These are phyloP conservation scores for Leccinum ambiguum DNA, from an alignment of 1,284 basidiomycete genomes.

Conservation along the genomic window DNA sequence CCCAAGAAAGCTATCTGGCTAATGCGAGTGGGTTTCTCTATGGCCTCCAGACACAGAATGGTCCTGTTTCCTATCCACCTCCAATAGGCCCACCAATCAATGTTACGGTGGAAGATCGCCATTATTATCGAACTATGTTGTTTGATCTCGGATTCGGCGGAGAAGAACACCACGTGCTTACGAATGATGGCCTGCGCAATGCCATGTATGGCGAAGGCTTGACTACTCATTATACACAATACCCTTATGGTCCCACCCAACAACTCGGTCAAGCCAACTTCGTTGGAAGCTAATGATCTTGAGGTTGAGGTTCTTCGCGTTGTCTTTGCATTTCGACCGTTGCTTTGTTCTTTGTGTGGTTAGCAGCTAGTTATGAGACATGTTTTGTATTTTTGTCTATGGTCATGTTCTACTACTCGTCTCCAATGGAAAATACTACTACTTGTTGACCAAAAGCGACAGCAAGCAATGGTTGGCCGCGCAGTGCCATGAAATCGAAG, in stretches of 20 bases:
- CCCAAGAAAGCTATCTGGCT: slow-evolving; percentile 23
- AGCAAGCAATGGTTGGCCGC: slow-evolving; percentile 60
- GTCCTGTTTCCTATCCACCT: slow-evolving; percentile 19
- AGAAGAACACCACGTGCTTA: slow-evolving; percentile 34
- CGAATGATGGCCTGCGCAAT: slow-evolving; percentile 28
- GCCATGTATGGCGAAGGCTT: slow-evolving; percentile 27
- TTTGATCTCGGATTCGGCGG: slow-evolving; percentile 63
- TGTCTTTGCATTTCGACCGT: slow-evolving; percentile 3
- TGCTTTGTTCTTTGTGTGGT: slow-evolving; percentile 12
- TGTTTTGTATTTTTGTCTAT: slow-evolving; percentile 22
- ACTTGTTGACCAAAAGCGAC: slow-evolving; percentile 62
- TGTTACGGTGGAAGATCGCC: slow-evolving; percentile 48
- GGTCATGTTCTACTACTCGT: slow-evolving; percentile 33
- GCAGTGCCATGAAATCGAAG: slow-evolving; percentile 69
- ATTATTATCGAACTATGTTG: slow-evolving; percentile 73
- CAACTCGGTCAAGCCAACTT: slow-evolving; percentile 26
- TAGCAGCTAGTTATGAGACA: slow-evolving; percentile 16
- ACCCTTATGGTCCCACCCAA: slow-evolving; percentile 32
- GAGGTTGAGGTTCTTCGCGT: not conserved
- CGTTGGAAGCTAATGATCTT: slow-evolving; percentile 22
- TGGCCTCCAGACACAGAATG: slow-evolving; percentile 16
- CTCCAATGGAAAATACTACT: slow-evolving; percentile 48
- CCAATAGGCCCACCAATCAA: slow-evolving; percentile 19
- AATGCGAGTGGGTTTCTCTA: slow-evolving; percentile 23
- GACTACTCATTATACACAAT: slow-evolving; percentile 31